Evolutionary conservation across 2,329 filamentous ascomycete genomes (phyloP).

Genomic region (Calonectria henricotiae): DNA sequence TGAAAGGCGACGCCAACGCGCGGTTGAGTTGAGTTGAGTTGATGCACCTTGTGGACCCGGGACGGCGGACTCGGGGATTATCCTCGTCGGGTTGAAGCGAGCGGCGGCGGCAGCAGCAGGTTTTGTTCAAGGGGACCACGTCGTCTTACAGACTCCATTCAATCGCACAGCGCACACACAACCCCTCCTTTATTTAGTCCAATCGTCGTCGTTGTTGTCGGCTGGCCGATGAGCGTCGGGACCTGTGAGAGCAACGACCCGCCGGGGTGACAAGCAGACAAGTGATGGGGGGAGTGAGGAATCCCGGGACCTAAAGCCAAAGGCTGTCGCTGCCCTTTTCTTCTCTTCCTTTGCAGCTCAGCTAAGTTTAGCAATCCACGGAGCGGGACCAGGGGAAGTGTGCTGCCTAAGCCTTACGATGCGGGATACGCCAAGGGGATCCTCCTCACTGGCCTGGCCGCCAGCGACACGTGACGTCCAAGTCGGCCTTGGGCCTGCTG

Average conservation of each 20-base stretch:
- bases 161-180: conserved; percentile 14
- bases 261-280: conserved; percentile 3
- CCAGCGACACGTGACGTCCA: conserved; percentile 44
- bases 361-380: conserved; percentile 36
- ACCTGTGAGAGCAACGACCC: conserved; percentile 18
- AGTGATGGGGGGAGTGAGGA: conserved; percentile 8
- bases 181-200: conserved; percentile 30
- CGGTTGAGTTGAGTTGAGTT: conserved; percentile 23
- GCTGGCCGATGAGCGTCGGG: no score
- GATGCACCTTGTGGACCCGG: conserved; percentile 33
- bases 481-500: conserved; percentile 14
- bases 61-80: conserved; percentile 13
- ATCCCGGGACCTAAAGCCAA: not conserved
- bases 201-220: conserved; percentile 11
- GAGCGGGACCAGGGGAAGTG: conserved; percentile 42
- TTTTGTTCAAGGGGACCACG: conserved; percentile 20
- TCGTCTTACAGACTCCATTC: conserved; percentile 36
- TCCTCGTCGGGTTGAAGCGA: conserved; percentile 24
- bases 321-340: conserved; percentile 16
- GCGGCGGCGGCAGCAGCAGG: not conserved
- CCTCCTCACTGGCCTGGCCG: conserved; percentile 13
- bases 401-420: conserved; percentile 52
- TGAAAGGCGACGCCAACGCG: conserved; percentile 31
- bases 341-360: conserved; percentile 37
- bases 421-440: conserved; percentile 30